A percentile compares a stretch with the other conserved stretches of the same genome.
Evolutionary conservation across 176 grass and related monocot species (phyloP).

Genomic region (Eleusine indica): DNA sequence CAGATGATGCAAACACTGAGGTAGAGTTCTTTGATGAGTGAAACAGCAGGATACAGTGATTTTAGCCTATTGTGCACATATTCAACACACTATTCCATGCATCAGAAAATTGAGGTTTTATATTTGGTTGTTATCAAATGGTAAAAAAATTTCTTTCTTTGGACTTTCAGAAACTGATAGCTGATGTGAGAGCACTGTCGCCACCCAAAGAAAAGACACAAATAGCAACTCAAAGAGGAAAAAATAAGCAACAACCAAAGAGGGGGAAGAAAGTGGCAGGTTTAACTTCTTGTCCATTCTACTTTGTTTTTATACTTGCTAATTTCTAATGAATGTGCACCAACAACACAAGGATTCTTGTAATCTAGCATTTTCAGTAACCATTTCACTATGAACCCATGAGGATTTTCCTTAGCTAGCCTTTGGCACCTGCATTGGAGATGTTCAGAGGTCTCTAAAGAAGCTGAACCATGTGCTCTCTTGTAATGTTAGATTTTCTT

Average conservation of each 20-base stretch:
- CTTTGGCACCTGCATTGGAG: slow-evolving; percentile 3
- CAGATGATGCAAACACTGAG: slow-evolving; percentile 42
- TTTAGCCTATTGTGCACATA: slow-evolving; percentile 12
- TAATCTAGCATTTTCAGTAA: slow-evolving; percentile 7
- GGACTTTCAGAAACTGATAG: slow-evolving; percentile 40
- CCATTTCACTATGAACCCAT: slow-evolving; percentile 27
- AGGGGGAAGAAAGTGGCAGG: slow-evolving; percentile 50
- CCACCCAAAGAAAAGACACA: slow-evolving; percentile 42
- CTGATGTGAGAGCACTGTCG: slow-evolving; percentile 26
- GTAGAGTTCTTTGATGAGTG: slow-evolving; percentile 40
- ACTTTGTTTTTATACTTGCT: slow-evolving; percentile 14
- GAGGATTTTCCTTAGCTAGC: slow-evolving; percentile 25
- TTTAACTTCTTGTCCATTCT: slow-evolving; percentile 45
- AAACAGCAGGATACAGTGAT: not conserved
- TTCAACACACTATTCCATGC: slow-evolving; percentile 10
- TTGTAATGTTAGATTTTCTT: slow-evolving; percentile 21
- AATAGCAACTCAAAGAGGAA: slow-evolving; percentile 33
- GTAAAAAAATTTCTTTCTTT: slow-evolving; percentile 19
- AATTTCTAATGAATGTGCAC: slow-evolving; percentile 31
- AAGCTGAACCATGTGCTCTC: slow-evolving; percentile 25
- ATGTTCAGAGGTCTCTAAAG: not conserved
- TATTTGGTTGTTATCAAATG: slow-evolving; percentile 7
- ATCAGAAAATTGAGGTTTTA: slow-evolving; percentile 8
- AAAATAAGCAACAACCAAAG: slow-evolving; percentile 45
- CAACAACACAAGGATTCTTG: slow-evolving; percentile 6